Base-by-base conservation (phyloP, 164 flowering plant species). In the Liquidambar formosana region DNA sequence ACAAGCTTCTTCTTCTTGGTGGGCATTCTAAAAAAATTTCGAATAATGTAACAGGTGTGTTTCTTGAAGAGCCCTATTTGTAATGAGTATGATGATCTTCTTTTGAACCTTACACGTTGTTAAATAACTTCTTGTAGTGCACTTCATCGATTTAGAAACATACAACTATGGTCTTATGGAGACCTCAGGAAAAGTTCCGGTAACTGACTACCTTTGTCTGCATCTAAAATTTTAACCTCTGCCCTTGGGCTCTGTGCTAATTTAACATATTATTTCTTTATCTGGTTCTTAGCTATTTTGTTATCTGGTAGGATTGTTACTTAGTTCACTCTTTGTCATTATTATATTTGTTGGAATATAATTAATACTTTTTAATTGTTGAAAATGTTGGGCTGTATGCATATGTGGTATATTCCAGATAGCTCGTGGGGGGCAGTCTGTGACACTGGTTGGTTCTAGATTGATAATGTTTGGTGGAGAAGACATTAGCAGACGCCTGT, bases 391-490 rank as follows among this genome's bases (percentile, higher is more conserved):
- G 53, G 61, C 51, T 5, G 51, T 60, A 59, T 60, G 59, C n/a
- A 15, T 10, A 22, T 68, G 51, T 57, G 46, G 12, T 61, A 23
- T 71, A 8, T 78, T 78, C 68, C 86, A 95, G 99, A 79, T 77
- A 67, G 89, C 96, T 77, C 96, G 99, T 65, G 89, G 82, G 64
- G 99, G 98, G 38, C 97, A 93, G 48, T 93, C 98, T 57, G 85
- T 84, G 15, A 80, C 97, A 27, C 66, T 90, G 43, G 71, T 88
- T 76, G 96, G 93, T 54, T 91, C 96, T 26, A 88, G 75, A 75
- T 69, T 95, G 53, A 76, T 95, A 64, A 73, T 95, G 76, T 93
- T 95, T 86, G 99, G 99, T 63, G 99, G 99, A 65, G 98, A 91
- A 84, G 95, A 83, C 64, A 69, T 54, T 61, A 76, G 69, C 45